Evolutionary conservation across 768 basidiomycete species (phyloP).

Genomic region (Pleurotus citrinopileatus): DNA sequence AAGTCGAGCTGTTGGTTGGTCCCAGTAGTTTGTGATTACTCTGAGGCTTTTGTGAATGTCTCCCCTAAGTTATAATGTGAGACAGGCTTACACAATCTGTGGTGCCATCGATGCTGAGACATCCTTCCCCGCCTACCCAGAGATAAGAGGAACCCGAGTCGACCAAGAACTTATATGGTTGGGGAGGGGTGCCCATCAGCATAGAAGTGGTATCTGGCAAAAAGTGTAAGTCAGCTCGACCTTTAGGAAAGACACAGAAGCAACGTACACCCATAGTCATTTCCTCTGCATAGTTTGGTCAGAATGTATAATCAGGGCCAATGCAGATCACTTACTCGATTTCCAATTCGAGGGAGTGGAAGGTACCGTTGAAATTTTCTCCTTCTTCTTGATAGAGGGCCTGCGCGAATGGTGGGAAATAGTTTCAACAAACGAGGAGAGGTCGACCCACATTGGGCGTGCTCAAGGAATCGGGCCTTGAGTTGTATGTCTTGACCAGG

Average conservation of each 20-base stretch:
- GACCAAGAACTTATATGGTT: conserved; percentile 56
- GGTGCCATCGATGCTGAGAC: conserved; percentile 35
- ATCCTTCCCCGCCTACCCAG: conserved; percentile 60
- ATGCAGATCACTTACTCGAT: conserved; percentile 57
- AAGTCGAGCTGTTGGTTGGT: conserved; percentile 55
- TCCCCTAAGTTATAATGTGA: neutral
- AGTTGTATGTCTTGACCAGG: neutral
- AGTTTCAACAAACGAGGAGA: neutral
- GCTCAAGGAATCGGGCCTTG: neutral
- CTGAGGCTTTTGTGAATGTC: conserved; percentile 16
- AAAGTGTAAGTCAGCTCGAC: neutral
- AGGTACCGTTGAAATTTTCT: neutral
- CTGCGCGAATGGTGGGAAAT: neutral
- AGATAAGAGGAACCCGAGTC: conserved; percentile 70
- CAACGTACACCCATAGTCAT: conserved; percentile 38
- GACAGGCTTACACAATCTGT: conserved; percentile 28
- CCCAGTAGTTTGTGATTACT: conserved; percentile 54
- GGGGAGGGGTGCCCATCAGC: conserved; percentile 66
- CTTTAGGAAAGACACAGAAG: neutral
- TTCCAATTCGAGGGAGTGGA: conserved; percentile 62
- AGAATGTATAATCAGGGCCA: neutral
- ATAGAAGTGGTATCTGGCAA: conserved; percentile 46
- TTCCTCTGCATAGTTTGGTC: conserved; percentile 23
- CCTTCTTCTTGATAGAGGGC: neutral
- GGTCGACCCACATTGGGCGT: neutral